These are phyloP conservation scores for Porodaedalea pini DNA, from an alignment of 1,284 basidiomycete species.

Conservation along the genomic window DNA sequence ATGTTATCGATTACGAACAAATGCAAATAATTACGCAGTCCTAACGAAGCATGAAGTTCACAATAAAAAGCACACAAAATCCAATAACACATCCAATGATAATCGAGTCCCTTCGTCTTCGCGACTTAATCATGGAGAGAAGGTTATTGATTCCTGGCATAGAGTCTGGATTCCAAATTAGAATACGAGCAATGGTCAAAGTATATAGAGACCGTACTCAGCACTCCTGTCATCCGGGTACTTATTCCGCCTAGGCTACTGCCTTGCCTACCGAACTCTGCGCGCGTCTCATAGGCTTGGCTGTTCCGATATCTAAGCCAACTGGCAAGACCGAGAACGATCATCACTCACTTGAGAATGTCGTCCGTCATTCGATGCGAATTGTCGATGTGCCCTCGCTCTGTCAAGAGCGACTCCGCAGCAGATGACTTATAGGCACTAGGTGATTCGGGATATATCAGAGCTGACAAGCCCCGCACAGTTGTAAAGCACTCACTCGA, in stretches of 20 bases:
- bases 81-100: conserved; percentile 88
- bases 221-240: conserved; percentile 76
- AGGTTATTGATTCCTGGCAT: conserved; percentile 94
- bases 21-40: not conserved
- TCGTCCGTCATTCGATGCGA: conserved; percentile 95
- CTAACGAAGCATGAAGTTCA: conserved; percentile 72
- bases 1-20: not conserved
- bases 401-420: conserved; percentile 83
- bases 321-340: not conserved
- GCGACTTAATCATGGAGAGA: conserved; percentile 87
- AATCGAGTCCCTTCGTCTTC: conserved; percentile 85
- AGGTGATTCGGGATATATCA: conserved; percentile 8
- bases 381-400: conserved; percentile 86
- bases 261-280: conserved; percentile 88
- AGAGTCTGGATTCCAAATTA: conserved; percentile 46
- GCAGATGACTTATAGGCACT: conserved; percentile 88
- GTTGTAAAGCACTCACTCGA: conserved; percentile 60
- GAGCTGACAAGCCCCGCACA: not conserved
- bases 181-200: not conserved
- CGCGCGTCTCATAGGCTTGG: conserved; percentile 97
- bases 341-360: conserved; percentile 69
- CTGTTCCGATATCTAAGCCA: conserved; percentile 39
- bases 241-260: conserved; percentile 74
- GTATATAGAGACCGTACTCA: conserved; percentile 55
- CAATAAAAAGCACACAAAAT: conserved; percentile 73